Conservation (phyloP, 106 monocot species). For the Posidonia australis region DNA sequence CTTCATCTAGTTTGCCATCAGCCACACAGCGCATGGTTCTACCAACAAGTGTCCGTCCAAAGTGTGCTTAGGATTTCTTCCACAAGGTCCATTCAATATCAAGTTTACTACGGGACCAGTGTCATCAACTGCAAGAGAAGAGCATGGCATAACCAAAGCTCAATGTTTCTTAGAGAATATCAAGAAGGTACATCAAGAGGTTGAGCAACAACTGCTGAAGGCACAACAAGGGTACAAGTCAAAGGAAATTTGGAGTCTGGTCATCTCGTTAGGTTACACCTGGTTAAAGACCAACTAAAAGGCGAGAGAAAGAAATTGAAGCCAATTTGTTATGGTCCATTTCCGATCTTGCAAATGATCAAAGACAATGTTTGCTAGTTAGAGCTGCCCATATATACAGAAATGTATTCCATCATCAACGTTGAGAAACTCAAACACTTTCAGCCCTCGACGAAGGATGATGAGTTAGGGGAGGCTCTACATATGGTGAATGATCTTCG, state of each 20-base stretch:
- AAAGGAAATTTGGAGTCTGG: too few species aligned
- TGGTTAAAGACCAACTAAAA: too few species aligned
- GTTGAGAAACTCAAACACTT: background rate
- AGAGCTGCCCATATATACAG: background rate
- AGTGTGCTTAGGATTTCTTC: background rate
- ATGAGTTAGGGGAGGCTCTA: background rate
- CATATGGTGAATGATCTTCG: background rate
- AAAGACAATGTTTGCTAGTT: background rate
- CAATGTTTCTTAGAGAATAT: background rate
- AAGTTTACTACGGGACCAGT: background rate
- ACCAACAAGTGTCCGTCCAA: background rate
- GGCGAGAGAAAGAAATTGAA: too few species aligned
- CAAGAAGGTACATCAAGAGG: background rate
- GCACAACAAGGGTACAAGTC: background rate
- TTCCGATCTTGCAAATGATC: too few species aligned
- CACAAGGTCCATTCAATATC: conserved; percentile 2
- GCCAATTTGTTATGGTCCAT: too few species aligned
- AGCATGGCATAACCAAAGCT: background rate
- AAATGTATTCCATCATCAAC: background rate
- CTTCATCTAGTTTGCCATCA: background rate
- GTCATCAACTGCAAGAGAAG: background rate
- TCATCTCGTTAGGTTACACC: too few species aligned
- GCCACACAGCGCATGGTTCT: background rate
- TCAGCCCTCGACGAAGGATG: background rate
- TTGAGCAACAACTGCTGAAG: background rate